phyloP scores from a whole-genome alignment of 108 stramenopile genomes.

The Hondaea fermentalgiana region DNA sequence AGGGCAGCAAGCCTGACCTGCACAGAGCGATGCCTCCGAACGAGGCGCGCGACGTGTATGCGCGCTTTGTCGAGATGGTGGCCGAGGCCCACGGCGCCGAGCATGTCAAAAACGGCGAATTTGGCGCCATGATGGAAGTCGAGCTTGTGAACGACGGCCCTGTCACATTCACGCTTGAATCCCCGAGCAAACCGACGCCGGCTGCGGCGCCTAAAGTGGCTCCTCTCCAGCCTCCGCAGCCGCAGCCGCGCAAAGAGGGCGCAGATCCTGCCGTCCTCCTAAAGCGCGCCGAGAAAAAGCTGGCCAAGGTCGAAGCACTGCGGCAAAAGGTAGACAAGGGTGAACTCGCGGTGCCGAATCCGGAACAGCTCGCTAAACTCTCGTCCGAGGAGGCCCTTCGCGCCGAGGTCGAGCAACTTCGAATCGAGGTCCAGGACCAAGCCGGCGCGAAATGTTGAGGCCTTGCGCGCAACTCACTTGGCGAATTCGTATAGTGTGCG shows the following conservation, averaged over 20 bases:
- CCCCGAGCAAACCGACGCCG: not conserved
- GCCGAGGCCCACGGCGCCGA: not conserved
- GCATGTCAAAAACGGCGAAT: slow-evolving; percentile 14
- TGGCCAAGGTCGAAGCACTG: not conserved
- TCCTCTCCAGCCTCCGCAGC: not conserved
- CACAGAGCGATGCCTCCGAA: not conserved
- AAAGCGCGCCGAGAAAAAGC: not conserved
- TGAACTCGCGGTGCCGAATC: not conserved
- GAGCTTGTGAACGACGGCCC: slow-evolving; percentile 38
- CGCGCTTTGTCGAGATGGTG: not conserved
- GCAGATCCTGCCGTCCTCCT: not conserved
- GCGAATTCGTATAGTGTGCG: not conserved
- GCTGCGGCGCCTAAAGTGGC: not conserved
- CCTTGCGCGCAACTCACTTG: not conserved
- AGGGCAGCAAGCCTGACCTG: slow-evolving; percentile 19
- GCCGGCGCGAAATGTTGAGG: not conserved
- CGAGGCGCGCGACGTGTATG: not conserved
- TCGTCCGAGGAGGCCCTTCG: not conserved
- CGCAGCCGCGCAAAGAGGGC: not conserved
- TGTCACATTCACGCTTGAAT: slow-evolving; percentile 32
- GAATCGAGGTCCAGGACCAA: not conserved
- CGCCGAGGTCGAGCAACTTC: not conserved
- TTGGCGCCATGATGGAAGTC: slow-evolving; percentile 42
- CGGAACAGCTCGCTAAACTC: not conserved
- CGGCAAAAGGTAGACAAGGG: not conserved